Conservation (phyloP, 768 basidiomycete species). For the Phanerochaete sordida region DNA sequence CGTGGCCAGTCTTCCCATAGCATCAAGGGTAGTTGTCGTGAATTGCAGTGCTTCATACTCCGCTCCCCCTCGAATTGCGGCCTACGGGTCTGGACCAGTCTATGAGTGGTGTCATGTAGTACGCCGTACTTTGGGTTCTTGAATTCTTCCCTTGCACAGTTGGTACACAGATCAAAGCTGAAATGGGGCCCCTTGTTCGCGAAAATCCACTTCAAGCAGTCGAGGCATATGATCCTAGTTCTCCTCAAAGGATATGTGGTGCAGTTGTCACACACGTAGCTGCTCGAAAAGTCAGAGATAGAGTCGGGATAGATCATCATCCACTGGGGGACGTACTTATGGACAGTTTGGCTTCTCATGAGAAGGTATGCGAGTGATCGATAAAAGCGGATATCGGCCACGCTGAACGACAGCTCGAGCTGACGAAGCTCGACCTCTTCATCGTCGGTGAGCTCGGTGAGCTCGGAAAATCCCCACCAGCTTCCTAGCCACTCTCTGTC, state of each 20-base stretch:
- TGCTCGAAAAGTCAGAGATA: neutral
- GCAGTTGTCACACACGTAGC: neutral
- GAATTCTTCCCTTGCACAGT: neutral
- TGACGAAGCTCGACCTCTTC: neutral
- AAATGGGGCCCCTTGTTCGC: neutral
- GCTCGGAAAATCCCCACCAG: no score
- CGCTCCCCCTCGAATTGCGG: no score
- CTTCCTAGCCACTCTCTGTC: neutral
- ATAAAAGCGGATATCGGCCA: slow-evolving; percentile 4
- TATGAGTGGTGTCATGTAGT: no score
- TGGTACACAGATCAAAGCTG: neutral
- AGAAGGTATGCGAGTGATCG: neutral
- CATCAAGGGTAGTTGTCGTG: no score
- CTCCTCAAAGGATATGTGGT: neutral
- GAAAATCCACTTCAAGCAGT: neutral
- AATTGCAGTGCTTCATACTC: no score
- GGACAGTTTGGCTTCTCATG: slow-evolving; percentile 1
- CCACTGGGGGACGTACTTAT: neutral
- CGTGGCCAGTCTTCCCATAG: no score
- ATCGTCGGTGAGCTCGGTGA: neutral
- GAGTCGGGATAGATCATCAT: neutral
- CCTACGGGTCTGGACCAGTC: no score
- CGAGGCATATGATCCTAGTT: neutral
- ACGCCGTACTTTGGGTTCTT: no score
- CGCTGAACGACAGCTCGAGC: neutral